Percentiles rank a stretch among this genome's conserved stretches.
These are phyloP conservation scores for Euphorbia peplus DNA, from an alignment of 345 rosid species.

Conservation along the genomic window DNA sequence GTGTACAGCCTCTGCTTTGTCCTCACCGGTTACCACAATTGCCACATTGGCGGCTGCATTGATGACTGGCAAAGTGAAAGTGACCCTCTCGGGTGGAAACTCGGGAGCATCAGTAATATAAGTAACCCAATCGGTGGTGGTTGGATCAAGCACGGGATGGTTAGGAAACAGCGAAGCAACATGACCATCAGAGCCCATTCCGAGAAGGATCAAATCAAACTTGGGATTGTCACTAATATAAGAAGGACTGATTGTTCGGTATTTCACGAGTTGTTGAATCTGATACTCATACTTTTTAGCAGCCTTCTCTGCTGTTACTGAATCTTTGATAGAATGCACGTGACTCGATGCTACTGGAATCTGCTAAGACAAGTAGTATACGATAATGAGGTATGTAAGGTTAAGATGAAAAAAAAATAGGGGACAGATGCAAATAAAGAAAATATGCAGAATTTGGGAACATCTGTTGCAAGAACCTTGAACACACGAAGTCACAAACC, in stretches of 20 bases:
- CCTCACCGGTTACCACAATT: constrained; percentile 64
- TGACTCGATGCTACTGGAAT: constrained; percentile 75
- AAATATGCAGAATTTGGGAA: no score
- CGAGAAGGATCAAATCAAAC: constrained; percentile 86
- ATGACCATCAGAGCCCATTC: constrained; percentile 88
- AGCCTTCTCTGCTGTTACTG: constrained; percentile 77
- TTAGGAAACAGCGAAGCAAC: constrained; percentile 82
- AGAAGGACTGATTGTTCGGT: constrained; percentile 60
- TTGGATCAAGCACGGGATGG: constrained; percentile 56
- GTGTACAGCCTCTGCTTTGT: constrained; percentile 72
- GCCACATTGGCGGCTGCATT: constrained; percentile 78
- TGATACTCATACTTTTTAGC: constrained; percentile 68
- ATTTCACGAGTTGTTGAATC: constrained; percentile 69
- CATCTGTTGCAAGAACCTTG: not conserved
- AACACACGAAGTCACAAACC: constrained; percentile 36
- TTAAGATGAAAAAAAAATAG: no score
- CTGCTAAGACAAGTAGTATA: constrained; percentile 33
- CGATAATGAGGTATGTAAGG: constrained; percentile 8
- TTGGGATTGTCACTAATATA: constrained; percentile 80
- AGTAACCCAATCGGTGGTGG: constrained; percentile 68
- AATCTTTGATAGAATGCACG: constrained; percentile 76
- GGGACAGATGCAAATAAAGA: no score
- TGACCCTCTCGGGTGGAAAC: constrained; percentile 91
- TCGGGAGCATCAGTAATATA: constrained; percentile 69
- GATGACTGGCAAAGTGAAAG: constrained; percentile 88